Evolutionary conservation across 129 eudicot species (phyloP).

Genomic region (Centaurea solstitialis): DNA sequence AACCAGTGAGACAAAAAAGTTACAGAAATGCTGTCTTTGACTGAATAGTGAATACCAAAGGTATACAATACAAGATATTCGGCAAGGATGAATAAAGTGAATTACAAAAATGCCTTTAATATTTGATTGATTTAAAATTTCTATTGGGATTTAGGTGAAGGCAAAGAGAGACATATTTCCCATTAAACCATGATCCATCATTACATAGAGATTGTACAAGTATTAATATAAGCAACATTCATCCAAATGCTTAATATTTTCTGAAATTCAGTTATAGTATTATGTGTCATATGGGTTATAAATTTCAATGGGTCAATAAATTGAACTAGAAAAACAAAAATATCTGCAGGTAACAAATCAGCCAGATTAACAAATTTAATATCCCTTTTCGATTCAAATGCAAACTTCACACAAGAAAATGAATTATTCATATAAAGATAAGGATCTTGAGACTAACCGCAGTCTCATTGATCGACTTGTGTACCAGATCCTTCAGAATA

Average conservation of each 20-base stretch:
- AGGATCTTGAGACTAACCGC: conserved; percentile 49
- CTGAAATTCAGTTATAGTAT: not conserved
- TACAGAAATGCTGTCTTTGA: not conserved
- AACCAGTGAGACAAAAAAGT: not conserved
- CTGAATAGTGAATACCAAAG: not conserved
- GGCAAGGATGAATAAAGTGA: not conserved
- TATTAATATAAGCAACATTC: not conserved
- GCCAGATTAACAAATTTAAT: not conserved
- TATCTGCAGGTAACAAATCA: not conserved
- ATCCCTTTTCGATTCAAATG: not conserved
- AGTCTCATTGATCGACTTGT: conserved; percentile 84
- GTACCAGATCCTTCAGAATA: conserved; percentile 87
- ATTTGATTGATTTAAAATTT: not conserved
- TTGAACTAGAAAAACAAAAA: not conserved
- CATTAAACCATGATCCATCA: not conserved
- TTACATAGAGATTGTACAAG: not conserved
- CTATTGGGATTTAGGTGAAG: not conserved
- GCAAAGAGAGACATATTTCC: not conserved
- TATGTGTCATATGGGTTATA: not conserved
- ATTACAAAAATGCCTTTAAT: not conserved
- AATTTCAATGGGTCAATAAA: not conserved
- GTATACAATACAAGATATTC: not conserved
- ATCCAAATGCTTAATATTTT: too few species aligned
- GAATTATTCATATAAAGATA: conserved; percentile 1
- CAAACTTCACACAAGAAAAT: not conserved